Evolutionary conservation across 2,329 filamentous ascomycete genomes (phyloP).

Genomic region (Colletotrichum tropicicola): DNA sequence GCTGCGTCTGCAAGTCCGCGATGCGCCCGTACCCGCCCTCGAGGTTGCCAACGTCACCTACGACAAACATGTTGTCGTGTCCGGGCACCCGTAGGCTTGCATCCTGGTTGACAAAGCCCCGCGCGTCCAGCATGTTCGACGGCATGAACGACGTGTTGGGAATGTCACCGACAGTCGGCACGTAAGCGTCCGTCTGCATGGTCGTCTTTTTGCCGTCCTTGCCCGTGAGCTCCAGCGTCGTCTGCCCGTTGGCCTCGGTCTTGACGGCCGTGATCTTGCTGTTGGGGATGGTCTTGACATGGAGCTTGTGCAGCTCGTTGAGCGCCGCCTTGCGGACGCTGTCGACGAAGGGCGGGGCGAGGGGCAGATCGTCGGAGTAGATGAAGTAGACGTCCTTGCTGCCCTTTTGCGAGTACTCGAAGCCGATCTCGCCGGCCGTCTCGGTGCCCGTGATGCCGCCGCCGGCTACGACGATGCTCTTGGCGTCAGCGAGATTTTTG

Average conservation of each 20-base stretch:
- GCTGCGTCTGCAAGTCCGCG: constrained; percentile 43
- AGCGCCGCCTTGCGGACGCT: constrained; percentile 49
- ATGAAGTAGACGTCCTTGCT: constrained; percentile 58
- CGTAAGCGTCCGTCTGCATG: constrained; percentile 52
- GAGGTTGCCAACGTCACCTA: constrained; percentile 54
- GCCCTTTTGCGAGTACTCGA: constrained; percentile 51
- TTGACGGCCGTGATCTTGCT: constrained; percentile 43
- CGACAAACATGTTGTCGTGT: constrained; percentile 51
- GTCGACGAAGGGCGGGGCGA: constrained; percentile 40
- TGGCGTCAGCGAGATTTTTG: constrained; percentile 48
- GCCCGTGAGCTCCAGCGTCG: constrained; percentile 43
- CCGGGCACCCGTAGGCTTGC: constrained; percentile 44
- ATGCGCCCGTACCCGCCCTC: constrained; percentile 43
- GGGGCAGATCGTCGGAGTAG: constrained; percentile 47
- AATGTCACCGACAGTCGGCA: constrained; percentile 55
- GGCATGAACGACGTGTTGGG: constrained; percentile 57
- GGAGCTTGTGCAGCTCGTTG: constrained; percentile 52
- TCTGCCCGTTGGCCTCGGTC: constrained; percentile 36
- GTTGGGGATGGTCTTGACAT: constrained; percentile 51
- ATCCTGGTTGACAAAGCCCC: constrained; percentile 47
- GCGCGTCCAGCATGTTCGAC: constrained; percentile 42
- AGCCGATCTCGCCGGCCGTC: constrained; percentile 59
- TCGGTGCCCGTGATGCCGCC: constrained; percentile 61
- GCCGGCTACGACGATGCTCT: constrained; percentile 60
- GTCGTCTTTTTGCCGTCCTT: constrained; percentile 44